Base-by-base conservation (phyloP, 768 basidiomycete genomes). In the Lentinula sp. region DNA sequence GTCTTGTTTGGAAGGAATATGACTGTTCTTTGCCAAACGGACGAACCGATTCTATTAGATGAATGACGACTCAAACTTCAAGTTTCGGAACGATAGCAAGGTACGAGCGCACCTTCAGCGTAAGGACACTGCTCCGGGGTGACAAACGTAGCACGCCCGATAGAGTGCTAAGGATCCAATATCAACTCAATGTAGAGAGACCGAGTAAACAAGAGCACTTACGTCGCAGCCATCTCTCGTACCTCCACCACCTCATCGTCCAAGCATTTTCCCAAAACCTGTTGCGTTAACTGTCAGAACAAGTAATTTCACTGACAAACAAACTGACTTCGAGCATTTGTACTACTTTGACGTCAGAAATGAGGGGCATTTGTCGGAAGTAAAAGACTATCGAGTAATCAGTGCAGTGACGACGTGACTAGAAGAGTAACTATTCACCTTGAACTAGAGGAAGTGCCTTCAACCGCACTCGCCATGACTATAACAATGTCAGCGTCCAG, bases 171-270 rank as follows among this genome's bases (percentile, higher is more conserved):
- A 31, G 60, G 32, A 11, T 21, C 28, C 8, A 32, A 58, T 39
- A 43, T 16, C 5, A 10, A 11, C 15, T 52, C 40, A 35, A 18
- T 21, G 37, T 9, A 9, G 43, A 15, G 40, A 34, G 2, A 60
- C 60, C 4, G 63, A 61, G 52, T 61, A 65, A 32, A 67, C 65
- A 10, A 69, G 65, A 35, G 65, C 60, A 54, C 34, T 54, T 86
- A 95, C 85, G 85, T 85, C 18, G 90, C 89, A 21, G 91, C 91
- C 84, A 91, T 93, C 73, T 94, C 90, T 45, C 93, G 81, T 18
- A 95, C 93, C 75, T 95, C 93, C 8, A 92, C 85, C 15, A 93
- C 86, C 63, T 93, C 91, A 69, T 95, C 93, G 64, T 90, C 86
- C 31, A 95, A 74, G 64, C 92, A 93, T 67, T 84, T 78, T 64